Base-by-base conservation (phyloP, 768 basidiomycete genomes). In the Termitomyces sp. region DNA sequence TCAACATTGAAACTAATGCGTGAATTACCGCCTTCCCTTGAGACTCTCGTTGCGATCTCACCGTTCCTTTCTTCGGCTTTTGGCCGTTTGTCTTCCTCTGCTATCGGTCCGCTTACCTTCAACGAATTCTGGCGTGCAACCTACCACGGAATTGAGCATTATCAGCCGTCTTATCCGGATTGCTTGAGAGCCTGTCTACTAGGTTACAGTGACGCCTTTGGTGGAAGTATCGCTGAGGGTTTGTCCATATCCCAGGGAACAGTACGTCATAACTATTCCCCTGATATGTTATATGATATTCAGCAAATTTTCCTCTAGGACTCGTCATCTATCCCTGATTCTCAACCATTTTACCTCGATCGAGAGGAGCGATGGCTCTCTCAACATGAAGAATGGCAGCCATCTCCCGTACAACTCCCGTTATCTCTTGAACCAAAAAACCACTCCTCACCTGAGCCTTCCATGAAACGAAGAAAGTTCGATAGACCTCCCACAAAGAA, bases 71-170 rank as follows among this genome's bases (percentile, higher is more conserved):
- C 71, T 14, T 80, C 84, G 3, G 79, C 79, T 0, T 87, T 87
- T 62, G 70, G 64, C 33, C 64, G 67, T 30, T 56, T 81, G 30
- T 77, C 79, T 0, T 58, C 68, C 3, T 80, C 80, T 2, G 78
- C 80, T 9, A 69, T 76, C 20, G 85, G 82, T 0, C 80, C 83
- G 0, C 63, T 79, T 6, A 76, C 80, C 1, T 88, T 88, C 58
- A 74, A 76, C 61, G 70, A 67, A 2, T 88, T 83, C 65, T 88
- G 86, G 86, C 74, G 74, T n/a, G 68, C 69, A 39, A 82, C 82
- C 3, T 86, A 83, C 64, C 78, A 82, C 34, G 70, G 69, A n/a
- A 71, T 65, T 36, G 67, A 68, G 27, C 70, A 77, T 33, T 74
- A 79, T 30, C 67, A 65, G 49, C 40, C 62, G 0, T 56, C 65